phyloP scores from a whole-genome alignment of 192 early-diverging fungal species.

The Gigaspora rosea region DNA sequence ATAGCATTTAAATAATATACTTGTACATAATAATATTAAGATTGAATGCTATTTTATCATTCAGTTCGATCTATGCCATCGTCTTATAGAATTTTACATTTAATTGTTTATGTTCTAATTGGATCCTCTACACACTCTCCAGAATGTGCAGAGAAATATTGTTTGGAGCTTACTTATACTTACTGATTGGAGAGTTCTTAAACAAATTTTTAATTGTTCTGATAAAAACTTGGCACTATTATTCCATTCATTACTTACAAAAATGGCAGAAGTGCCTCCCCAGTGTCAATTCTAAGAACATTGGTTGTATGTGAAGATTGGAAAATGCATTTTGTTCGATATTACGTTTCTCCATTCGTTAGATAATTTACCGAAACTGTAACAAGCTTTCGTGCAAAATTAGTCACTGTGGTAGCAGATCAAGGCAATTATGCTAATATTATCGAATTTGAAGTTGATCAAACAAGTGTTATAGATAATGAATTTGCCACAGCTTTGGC shows the following conservation, averaged over 20 bases:
- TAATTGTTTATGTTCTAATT: slow-evolving; percentile 31
- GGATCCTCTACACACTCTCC: not conserved
- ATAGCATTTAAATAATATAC: too few species aligned
- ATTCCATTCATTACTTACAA: slow-evolving; percentile 18
- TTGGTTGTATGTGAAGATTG: not conserved
- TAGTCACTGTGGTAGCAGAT: not conserved
- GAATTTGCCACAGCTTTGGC: slow-evolving; percentile 18
- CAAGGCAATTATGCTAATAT: not conserved
- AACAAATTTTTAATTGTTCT: not conserved
- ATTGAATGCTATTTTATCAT: too few species aligned
- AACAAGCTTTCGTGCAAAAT: not conserved
- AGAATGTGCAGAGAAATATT: not conserved
- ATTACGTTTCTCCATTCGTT: not conserved
- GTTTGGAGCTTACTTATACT: slow-evolving; percentile 21
- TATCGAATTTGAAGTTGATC: not conserved
- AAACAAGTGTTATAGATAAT: not conserved
- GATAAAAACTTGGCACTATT: slow-evolving; percentile 23
- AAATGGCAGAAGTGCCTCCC: not conserved
- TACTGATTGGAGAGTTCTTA: slow-evolving; percentile 21
- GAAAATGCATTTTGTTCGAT: not conserved
- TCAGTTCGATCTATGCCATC: not conserved
- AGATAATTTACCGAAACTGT: not conserved
- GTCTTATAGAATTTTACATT: not conserved
- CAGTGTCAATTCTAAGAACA: not conserved
- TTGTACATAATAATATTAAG: too few species aligned